Base-by-base conservation (phyloP, 78 protist species). In the Chrysochromulina parva region DNA sequence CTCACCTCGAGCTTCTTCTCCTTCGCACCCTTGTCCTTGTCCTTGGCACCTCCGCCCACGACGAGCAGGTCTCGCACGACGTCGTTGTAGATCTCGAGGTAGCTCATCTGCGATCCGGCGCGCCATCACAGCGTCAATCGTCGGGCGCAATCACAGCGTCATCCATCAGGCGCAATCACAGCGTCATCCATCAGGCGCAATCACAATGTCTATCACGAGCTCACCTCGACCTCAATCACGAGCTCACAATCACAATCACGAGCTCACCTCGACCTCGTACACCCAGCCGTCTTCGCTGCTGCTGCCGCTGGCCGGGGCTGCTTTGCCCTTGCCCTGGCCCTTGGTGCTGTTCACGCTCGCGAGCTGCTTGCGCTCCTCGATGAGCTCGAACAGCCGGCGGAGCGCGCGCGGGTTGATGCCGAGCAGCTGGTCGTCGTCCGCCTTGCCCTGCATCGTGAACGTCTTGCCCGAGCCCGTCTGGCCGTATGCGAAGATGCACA, bases 401-500 rank as follows among this genome's bases (percentile, higher is more conserved):
- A 89, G 59, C 28, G 92, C 84, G n/a, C 92, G 85, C 52, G 92
- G 92, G 60, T 76, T 76, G 80, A 89, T 58, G 52, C 92, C 92
- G 6, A 7, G 26, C 11, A 7, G 2, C n/a, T 1, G 1, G 17
- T 20, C 65, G 17, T 20, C 85, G 3, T 5, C 10, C 7, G 55
- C 19, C 2, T 73, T 58, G n/a, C 97, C 98, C 28, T 91, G 93
- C 97, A 97, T 96, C 19, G 96, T 96, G 93, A 91, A 91, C 16
- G 97, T 96, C 89, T 97, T 97, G 13, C 98, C 98, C 0, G 97
- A 93, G 26, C 98, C 97, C 3, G 97, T 76, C 90, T 82, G 89
- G 50, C 98, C 98, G 90, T 96, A 97, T 14, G 97, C 96, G 84
- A 97, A 97, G 76, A 97, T 93, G 92, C 98, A 97, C 14, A 95